Conservation (phyloP, 2,329 filamentous ascomycete species). For the Diaporthe australafricana region DNA sequence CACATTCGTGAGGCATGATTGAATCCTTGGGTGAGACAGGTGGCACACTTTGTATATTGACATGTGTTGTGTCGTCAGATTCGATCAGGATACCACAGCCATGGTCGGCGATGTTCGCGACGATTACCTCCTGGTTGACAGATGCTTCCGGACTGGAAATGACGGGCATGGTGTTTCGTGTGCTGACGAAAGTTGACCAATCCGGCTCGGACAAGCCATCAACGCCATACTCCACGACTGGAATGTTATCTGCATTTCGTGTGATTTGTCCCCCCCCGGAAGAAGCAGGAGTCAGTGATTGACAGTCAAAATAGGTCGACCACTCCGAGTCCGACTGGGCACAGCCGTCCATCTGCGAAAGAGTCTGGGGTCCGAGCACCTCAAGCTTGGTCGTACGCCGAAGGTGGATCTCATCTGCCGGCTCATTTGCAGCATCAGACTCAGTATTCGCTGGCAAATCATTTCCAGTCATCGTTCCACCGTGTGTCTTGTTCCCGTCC, state of each 20-base stretch:
- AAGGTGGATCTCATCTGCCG: neutral
- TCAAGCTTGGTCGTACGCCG: neutral
- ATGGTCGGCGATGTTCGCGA: neutral
- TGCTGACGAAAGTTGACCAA: constrained; percentile 29
- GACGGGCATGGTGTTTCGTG: constrained; percentile 21
- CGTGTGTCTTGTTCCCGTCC: neutral
- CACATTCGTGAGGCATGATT: neutral
- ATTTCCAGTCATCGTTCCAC: neutral
- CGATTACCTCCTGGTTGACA: neutral
- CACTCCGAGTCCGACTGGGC: constrained; percentile 19
- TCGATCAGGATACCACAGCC: neutral
- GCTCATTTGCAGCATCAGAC: neutral
- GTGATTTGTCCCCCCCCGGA: neutral
- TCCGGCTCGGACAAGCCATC: constrained; percentile 20
- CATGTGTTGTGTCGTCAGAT: neutral
- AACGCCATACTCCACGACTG: neutral
- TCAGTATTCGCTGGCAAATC: neutral
- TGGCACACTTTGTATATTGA: neutral
- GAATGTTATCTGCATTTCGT: neutral
- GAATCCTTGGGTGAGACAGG: neutral
- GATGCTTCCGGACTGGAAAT: neutral
- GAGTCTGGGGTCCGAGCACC: neutral
- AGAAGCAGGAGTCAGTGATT: neutral
- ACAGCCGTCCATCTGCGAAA: neutral
- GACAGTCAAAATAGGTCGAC: constrained; percentile 19